Evolutionary conservation across 2,329 filamentous ascomycete genomes (phyloP), one percentile per base, ranked within the genome.

Genomic region (Escovopsis sp.): DNA sequence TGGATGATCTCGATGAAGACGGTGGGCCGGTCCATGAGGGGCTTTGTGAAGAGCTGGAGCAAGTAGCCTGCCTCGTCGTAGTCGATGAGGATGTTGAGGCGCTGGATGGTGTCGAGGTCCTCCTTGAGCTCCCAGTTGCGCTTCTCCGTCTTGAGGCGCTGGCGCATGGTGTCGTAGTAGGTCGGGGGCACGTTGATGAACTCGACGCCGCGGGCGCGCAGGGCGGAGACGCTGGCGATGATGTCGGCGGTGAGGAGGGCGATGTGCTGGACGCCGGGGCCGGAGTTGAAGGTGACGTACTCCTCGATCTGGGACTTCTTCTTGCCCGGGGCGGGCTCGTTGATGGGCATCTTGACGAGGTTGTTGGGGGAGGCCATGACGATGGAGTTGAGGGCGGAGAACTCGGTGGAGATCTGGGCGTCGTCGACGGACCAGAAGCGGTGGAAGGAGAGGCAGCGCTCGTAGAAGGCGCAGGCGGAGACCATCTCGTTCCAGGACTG

Each of bases 391-490:
- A 94, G 68, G 9, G 88, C 86, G 1, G 79, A 86, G 69, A 84
- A 94, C 53, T 93, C 86, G 45, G 83, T 94, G 69, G 76, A 84
- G 61, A 94, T 92, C 54, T 92, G 76, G 46, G 75, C 80, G 66
- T 94, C 88, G 57, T 94, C 88, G 39, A 94, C 87, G 36, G 78
- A 85, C 88, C 88, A 94, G 76, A 94, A 94, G 45, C 87, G 83
- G 65, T 94, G 86, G 72, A 94, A 94, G 36, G 79, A 80, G 19
- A 94, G 79, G 42, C 79, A 82, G 43, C 77, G 73, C 63, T 94
- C 87, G 64, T 94, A 96, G 58, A 82, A 76, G 38, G 60, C 66
- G 52, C 71, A 76, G 26, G 72, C 72, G 11, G 65, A 65, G 40
- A 65, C 64, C 74, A 96, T 93, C 57, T 87, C 78, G 57, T 86